A percentile compares a stretch with the other conserved stretches of the same genome.
Evolutionary conservation across 495 filamentous ascomycete species (phyloP).

Genomic region (Trypethelium eluteriae): DNA sequence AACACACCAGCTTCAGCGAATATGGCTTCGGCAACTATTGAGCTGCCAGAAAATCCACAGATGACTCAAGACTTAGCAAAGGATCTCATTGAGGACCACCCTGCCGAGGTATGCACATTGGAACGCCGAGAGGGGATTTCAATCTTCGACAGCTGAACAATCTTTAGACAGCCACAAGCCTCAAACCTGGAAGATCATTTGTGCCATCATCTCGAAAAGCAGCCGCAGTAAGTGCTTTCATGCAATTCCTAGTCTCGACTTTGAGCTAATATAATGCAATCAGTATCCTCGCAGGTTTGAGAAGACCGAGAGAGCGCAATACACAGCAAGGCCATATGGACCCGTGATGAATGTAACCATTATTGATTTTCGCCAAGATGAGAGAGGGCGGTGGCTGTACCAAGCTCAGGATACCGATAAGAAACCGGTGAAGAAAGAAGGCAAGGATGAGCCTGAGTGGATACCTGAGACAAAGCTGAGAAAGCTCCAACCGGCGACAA

Average conservation of each 20-base stretch:
- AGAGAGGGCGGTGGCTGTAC: not conserved
- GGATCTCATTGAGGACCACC: slow-evolving; percentile 4
- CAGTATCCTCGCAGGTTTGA: not conserved
- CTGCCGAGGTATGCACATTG: slow-evolving; percentile 7
- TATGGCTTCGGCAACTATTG: slow-evolving; percentile 1
- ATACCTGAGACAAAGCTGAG: slow-evolving; percentile 7
- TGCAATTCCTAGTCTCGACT: not conserved
- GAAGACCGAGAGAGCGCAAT: not conserved
- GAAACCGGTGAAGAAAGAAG: slow-evolving; percentile 6
- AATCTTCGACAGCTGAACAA: slow-evolving; percentile 6
- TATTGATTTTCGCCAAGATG: not conserved
- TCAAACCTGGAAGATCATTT: slow-evolving; percentile 4
- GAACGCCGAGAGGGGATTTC: not conserved
- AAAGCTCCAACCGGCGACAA: slow-evolving; percentile 2
- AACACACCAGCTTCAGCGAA: not conserved
- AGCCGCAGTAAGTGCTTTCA: slow-evolving; percentile 7
- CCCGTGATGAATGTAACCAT: slow-evolving; percentile 10
- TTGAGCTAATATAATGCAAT: slow-evolving; percentile 5
- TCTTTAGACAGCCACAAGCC: slow-evolving; percentile 3
- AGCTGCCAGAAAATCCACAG: not conserved
- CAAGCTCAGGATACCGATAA: slow-evolving; percentile 7
- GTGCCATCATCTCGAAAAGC: not conserved
- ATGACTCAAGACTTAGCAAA: not conserved
- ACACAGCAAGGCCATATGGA: slow-evolving; percentile 6
- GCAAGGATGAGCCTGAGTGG: slow-evolving; percentile 9